Evolutionary conservation across 345 rosid genomes (phyloP), one percentile per base, ranked within the genome.

Genomic region (Odontarrhena argentea): DNA sequence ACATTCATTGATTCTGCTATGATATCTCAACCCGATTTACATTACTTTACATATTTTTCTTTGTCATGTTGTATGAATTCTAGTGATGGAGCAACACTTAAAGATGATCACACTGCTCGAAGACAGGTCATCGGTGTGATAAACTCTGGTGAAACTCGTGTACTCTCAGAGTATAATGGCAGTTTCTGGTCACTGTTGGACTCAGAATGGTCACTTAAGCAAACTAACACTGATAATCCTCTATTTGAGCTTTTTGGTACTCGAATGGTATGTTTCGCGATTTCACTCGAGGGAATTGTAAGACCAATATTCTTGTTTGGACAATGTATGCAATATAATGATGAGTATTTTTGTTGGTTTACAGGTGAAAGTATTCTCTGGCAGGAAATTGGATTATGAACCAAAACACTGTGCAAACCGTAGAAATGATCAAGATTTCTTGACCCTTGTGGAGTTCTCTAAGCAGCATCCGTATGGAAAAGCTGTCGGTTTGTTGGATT

Each of bases 381-480:
- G 97, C 40, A 78, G 87, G 67, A 93, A 80, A 80, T 84, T 90
- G 67, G 92, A 86, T 30, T 93, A 77, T 77, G 96, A 88, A 71
- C 82, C 81, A 58, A 80, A 74, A 54, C 71, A 65, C 55, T 71
- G 76, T 13, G 79, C 74, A 74, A 85, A 78, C 73, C 67, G 13
- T 63, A 72, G 78, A 74, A 74, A 49, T 28, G 89, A 85, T 66
- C 78, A 79, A 60, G 86, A 85, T 53, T 86, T 81, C 49, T 48
- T 86, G 82, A 93, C 92, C 38, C 83, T 88, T 5, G 91, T 86
- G 55, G 96, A 90, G 63, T 85, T 93, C 68, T 86, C 97, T 11
- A 37, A 76, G 15, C 78, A 82, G 57, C 25, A 85, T 77, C 97
- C 98, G 18, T 93, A 88, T 57, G 98, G 98, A 34, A 87, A 83